Base-by-base conservation (phyloP, 2,329 filamentous ascomycete genomes). In the Diaporthe destruens region DNA sequence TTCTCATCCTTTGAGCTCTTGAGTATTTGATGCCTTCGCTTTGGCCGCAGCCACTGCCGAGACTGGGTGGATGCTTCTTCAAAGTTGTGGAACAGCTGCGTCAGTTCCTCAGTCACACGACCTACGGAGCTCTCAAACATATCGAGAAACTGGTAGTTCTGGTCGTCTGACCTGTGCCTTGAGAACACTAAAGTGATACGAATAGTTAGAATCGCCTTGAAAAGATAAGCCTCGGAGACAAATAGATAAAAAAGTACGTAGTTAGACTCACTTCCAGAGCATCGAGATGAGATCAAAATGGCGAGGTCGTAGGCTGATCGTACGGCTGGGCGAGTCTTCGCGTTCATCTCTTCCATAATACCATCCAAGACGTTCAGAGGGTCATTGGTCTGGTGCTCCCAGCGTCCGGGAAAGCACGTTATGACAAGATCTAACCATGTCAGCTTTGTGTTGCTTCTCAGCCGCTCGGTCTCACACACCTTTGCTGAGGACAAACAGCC, bases 101-200 rank as follows among this genome's bases (percentile, higher is more conserved):
- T 90, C 77, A 91, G 87, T 42, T 80, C 84, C 77, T 85, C 86
- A 34, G 86, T 88, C 4, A 85, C 81, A 1, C 80, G 80, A 20
- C 90, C 90, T 51, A 92, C 91, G 2, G 87, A 89, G 12, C 85
- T 86, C 75, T 92, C 90, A 74, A 93, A 92, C 87, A 92, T 92
- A 74, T 92, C 90, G 2, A 92, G 78, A 69, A 92, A 92, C 74
- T 91, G 89, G 66, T 89, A 90, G 42, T 90, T 85, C 71, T 90
- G 88, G 73, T 90, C 86, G 36, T 86, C 87, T 63, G 88, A 82
- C 6, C 86, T 84, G 74, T 90, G 87, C 11, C 89, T 84, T 75
- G 91, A 89, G 76, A 91, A 92, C 53, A 89, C 72, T 73, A 20
- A 9, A 20, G 12, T 32, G 6, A 25, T 8, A 25, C 29, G 18